A percentile compares a stretch with the other conserved stretches of the same genome.
phyloP scores from a whole-genome alignment of 306 rosid genomes.

The Citrullus mucosospermus region DNA sequence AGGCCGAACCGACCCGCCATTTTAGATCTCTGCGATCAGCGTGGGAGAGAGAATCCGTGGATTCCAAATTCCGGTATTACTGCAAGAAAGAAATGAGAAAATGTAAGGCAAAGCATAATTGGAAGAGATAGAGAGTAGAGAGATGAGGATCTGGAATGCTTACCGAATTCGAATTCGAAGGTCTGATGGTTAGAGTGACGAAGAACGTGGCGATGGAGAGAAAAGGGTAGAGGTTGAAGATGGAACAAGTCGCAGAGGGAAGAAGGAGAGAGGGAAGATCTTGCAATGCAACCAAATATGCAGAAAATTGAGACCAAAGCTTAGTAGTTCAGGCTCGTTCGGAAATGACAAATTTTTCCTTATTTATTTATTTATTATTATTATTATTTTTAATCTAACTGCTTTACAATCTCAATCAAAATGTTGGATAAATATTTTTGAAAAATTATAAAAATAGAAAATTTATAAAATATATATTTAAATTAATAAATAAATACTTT shows the following conservation, averaged over 20 bases:
- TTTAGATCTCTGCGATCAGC: neutral
- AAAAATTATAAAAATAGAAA: too few relatives aligned
- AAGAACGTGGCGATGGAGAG: neutral
- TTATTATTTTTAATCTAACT: too few relatives aligned
- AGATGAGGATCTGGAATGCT: neutral
- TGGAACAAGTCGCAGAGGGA: neutral
- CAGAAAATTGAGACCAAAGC: neutral
- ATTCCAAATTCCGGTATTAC: neutral
- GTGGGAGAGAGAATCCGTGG: neutral
- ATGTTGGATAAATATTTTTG: too few relatives aligned
- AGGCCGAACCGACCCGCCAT: slow-evolving; percentile 51
- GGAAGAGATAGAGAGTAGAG: neutral
- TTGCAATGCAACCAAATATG: neutral
- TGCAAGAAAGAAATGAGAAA: neutral
- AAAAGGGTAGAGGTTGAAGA: neutral
- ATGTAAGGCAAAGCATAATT: neutral
- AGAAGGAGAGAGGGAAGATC: too few relatives aligned
- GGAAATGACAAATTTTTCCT: neutral
- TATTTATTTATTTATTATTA: too few relatives aligned
- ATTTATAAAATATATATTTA: too few relatives aligned
- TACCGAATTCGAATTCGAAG: neutral
- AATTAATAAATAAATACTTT: too few relatives aligned
- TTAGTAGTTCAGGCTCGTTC: neutral
- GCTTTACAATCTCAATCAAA: too few relatives aligned
- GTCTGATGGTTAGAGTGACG: neutral